Evolutionary conservation across 2,329 filamentous ascomycete species (phyloP).

Genomic region (Ophiosphaerella korrae): DNA sequence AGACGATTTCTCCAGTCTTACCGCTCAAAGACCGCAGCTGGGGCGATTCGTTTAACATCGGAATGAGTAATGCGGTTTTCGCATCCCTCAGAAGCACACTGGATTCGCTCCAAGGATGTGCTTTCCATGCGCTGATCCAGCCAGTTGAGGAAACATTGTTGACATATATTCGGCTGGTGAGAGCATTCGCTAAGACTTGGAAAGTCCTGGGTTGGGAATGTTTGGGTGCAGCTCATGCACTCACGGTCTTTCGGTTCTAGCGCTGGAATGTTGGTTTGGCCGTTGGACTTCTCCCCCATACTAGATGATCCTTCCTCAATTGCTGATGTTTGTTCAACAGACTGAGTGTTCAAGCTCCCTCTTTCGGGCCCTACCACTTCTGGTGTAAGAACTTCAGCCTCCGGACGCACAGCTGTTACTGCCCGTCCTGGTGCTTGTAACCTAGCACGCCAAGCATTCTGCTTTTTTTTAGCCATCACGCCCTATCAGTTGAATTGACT

Average conservation of each 20-base stretch:
- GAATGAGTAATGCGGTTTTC: not conserved
- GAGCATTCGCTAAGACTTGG: not conserved
- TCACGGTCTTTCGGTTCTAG: not conserved
- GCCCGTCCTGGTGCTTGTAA: no score
- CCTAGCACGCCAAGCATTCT: no score
- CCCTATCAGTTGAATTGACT: no score
- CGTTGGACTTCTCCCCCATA: no score
- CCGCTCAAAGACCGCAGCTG: not conserved
- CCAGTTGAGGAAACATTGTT: not conserved
- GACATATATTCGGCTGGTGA: not conserved
- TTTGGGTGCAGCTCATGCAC: not conserved
- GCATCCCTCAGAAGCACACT: not conserved
- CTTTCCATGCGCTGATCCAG: not conserved
- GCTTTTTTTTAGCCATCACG: no score
- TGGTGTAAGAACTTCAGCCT: no score
- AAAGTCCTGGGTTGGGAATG: not conserved
- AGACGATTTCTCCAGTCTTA: not conserved
- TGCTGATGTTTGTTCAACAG: no score
- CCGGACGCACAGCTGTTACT: no score
- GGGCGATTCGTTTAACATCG: not conserved
- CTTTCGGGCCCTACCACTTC: no score
- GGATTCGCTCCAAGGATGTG: not conserved
- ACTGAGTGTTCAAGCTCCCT: no score
- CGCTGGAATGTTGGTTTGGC: not conserved
- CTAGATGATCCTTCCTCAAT: no score